Evolutionary conservation across 73 alveolate species (phyloP).

Genomic region (Loxodes magnus): DNA sequence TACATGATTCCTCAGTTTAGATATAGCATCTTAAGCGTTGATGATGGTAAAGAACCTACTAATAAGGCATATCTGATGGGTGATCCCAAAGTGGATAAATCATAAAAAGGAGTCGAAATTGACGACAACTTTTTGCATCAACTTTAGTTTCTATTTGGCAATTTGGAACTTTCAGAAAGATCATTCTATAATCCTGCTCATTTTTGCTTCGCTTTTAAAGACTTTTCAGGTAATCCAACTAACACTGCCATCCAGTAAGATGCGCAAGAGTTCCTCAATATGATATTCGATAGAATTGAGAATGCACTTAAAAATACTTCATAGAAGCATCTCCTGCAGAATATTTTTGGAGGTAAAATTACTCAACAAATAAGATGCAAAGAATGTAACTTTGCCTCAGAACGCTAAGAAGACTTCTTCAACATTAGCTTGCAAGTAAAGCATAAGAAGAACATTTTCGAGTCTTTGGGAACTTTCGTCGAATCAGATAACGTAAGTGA

Average conservation of each 20-base stretch:
- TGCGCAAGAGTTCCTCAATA: slow-evolving; percentile 90
- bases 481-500: slow-evolving; percentile 83
- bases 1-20: slow-evolving; percentile 88
- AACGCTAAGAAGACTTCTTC: slow-evolving; percentile 74
- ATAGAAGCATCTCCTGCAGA: slow-evolving; percentile 66
- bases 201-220: slow-evolving; percentile 90
- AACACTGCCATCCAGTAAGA: slow-evolving; percentile 87
- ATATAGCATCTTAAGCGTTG: slow-evolving; percentile 76
- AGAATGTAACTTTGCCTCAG: slow-evolving; percentile 62
- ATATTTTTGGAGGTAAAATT: slow-evolving; percentile 90
- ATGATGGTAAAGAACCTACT: slow-evolving; percentile 39
- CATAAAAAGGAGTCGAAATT: slow-evolving; percentile 30
- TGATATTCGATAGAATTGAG: slow-evolving; percentile 92
- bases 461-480: slow-evolving; percentile 70
- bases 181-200: slow-evolving; percentile 82
- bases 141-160: slow-evolving; percentile 80
- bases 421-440: slow-evolving; percentile 80
- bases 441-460: slow-evolving; percentile 71
- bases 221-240: slow-evolving; percentile 93
- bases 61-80: slow-evolving; percentile 3
- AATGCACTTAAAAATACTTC: slow-evolving; percentile 69
- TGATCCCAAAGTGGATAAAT: slow-evolving; percentile 13
- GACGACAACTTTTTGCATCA: slow-evolving; percentile 94
- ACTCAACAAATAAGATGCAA: slow-evolving; percentile 75
- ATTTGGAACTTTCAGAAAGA: slow-evolving; percentile 81